Conservation (phyloP, 495 filamentous ascomycete species). For the Niebla homalea region DNA sequence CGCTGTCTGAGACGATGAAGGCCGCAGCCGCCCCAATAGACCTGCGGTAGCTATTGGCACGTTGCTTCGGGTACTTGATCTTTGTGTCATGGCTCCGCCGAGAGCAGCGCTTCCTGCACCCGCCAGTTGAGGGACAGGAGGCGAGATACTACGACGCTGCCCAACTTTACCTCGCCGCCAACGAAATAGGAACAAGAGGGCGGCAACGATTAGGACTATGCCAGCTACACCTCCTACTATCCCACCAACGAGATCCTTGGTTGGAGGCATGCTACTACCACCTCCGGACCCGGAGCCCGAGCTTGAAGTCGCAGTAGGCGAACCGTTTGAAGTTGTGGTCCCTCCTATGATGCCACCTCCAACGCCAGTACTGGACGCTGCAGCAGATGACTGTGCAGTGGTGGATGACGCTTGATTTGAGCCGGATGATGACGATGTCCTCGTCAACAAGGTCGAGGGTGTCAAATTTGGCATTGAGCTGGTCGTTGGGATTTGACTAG, state of each 20-base stretch:
- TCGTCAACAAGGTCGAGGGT: background rate
- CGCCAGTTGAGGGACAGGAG: constrained; percentile 18
- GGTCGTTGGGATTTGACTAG: background rate
- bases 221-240: constrained; percentile 55
- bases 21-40: constrained; percentile 30
- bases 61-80: constrained; percentile 27
- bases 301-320: constrained; percentile 14
- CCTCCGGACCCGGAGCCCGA: constrained; percentile 8
- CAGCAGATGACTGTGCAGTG: constrained; percentile 5
- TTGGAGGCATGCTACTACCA: constrained; percentile 14
- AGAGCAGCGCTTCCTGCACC: constrained; percentile 16
- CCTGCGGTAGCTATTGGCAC: constrained; percentile 42
- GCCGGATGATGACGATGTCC: constrained; percentile 12
- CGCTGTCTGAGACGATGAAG: constrained; percentile 18
- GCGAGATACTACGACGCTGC: constrained; percentile 20
- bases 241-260: constrained; percentile 42
- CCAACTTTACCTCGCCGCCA: constrained; percentile 30
- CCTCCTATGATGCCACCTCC: constrained; percentile 10
- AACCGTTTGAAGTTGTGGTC: constrained; percentile 11
- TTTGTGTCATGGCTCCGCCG: constrained; percentile 30
- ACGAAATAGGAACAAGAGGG: constrained; percentile 41
- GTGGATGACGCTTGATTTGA: constrained; percentile 13
- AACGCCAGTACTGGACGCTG: constrained; percentile 2
- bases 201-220: constrained; percentile 41
- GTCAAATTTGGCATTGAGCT: background rate